Evolutionary conservation across 2,329 filamentous ascomycete genomes (phyloP), one percentile per base, ranked within the genome.

Genomic region (Talaromyces sp.): DNA sequence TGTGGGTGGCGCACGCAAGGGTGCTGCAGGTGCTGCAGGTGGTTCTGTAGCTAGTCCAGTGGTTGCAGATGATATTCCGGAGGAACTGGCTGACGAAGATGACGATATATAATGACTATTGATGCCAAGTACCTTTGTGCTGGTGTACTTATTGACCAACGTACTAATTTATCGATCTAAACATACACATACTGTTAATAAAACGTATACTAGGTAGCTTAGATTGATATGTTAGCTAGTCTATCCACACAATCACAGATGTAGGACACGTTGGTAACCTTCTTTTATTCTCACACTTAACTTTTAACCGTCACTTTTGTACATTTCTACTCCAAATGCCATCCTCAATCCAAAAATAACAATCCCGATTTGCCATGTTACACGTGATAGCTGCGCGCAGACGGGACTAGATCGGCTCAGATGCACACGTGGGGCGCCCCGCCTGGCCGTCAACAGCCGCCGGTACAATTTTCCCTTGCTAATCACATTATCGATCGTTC

Each of bases 1-100:
- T 1, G 88, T 91, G 36, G 79, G 81, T 61, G 89, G 87, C 0
- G 88, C 89, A 18, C 78, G 77, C 42, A 71, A 68, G 59, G 76
- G 71, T 8, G 68, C 71, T 7, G 67, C 67, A 12, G 69, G 71
- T 8, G 68, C 71, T 7, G 67, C 67, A 12, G 69, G 64, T 65
- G 28, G 23, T 33, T 30, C 60, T 40, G 18, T 18, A 4, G 23
- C 47, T 14, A 47, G 34, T 52, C 34, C 28, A 40, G 56, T 34
- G 36, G 27, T 31, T 55, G 50, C 27, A 9, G 52, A 59, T 34
- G 52, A 55, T 14, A n/a, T 62, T 28, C 50, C 60, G 7, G 60
- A 58, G 36, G 60, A 61, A 12, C 55, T 61, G n/a, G 47, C 50
- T 54, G 56, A 60, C 40, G 44, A 47, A 10, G 23, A n/a, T 47